A percentile compares a stretch with the other conserved stretches of the same genome.
Conservation (phyloP, 148 eudicot species). For the Beta vulgaris region DNA sequence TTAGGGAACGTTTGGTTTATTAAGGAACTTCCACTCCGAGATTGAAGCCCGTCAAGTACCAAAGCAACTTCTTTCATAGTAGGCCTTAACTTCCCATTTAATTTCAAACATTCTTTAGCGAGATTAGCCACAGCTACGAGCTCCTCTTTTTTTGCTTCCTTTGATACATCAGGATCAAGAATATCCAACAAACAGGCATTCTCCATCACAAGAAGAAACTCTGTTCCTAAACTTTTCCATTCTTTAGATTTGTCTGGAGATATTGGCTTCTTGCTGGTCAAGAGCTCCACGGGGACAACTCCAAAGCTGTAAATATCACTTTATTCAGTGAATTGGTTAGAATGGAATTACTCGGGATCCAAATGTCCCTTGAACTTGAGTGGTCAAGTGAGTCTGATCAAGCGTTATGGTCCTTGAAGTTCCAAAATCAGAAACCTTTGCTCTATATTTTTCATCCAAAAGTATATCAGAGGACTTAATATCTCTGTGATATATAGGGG, state of each 20-base stretch:
- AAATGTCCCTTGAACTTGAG: conserved; percentile 29
- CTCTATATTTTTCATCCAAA: conserved; percentile 27
- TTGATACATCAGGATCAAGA: conserved; percentile 9
- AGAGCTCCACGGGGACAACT: conserved; percentile 25
- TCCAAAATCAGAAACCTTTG: conserved; percentile 30
- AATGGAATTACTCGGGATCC: conserved; percentile 26
- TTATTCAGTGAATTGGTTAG: conserved; percentile 20
- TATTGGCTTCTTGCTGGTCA: conserved; percentile 21
- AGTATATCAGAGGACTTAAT: conserved; percentile 29
- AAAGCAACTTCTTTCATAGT: conserved; percentile 27
- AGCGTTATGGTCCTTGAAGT: conserved; percentile 21
- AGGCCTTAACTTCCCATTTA: conserved; percentile 27
- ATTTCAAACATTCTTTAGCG: conserved; percentile 26
- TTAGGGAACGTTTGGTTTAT: conserved; percentile 4
- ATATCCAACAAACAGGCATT: conserved; percentile 17
- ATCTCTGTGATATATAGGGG: conserved; percentile 21
- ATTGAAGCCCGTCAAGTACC: conserved; percentile 12
- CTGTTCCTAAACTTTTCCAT: conserved; percentile 19
- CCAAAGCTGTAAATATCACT: conserved; percentile 31
- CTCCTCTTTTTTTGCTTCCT: conserved; percentile 23
- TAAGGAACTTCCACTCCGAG: neutral
- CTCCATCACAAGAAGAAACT: conserved; percentile 16
- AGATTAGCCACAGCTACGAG: conserved; percentile 22
- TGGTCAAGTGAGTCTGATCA: conserved; percentile 30
- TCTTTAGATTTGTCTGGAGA: neutral